A percentile compares a stretch with the other conserved stretches of the same genome.
phyloP scores from a whole-genome alignment of 75 land plant species.

The Selaginella tamariscina region DNA sequence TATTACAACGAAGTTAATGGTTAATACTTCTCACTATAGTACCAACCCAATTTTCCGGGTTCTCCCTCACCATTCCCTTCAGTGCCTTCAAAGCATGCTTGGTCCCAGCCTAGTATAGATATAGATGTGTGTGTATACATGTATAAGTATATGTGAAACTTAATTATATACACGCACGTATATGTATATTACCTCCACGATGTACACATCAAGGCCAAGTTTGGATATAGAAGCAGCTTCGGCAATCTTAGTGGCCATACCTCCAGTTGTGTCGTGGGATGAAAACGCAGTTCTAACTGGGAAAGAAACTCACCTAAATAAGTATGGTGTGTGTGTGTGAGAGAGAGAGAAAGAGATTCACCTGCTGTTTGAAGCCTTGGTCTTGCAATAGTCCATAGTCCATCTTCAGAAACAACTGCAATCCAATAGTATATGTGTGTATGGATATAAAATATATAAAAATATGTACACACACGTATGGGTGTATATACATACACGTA shows the following conservation, averaged over 20 bases:
- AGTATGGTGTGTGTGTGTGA: no score
- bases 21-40: slow-evolving; percentile 33
- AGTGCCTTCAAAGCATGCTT: slow-evolving; percentile 57
- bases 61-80: slow-evolving; percentile 28
- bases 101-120: slow-evolving; percentile 46
- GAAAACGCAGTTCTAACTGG: slow-evolving; percentile 57
- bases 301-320: neutral
- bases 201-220: slow-evolving; percentile 74
- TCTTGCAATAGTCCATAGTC: slow-evolving; percentile 61
- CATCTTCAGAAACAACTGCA: slow-evolving; percentile 75
- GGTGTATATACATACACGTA: neutral
- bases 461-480: neutral
- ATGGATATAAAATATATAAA: slow-evolving; percentile 16
- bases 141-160: neutral
- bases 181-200: slow-evolving; percentile 46
- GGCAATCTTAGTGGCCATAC: slow-evolving; percentile 82
- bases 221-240: slow-evolving; percentile 91
- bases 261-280: slow-evolving; percentile 95
- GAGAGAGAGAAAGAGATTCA: neutral
- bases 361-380: slow-evolving; percentile 24
- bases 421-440: no score
- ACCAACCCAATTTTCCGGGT: slow-evolving; percentile 51
- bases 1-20: neutral
- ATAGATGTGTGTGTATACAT: neutral
- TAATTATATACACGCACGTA: neutral